These are phyloP conservation scores for Stropharia rugosoannulata DNA, from an alignment of 768 basidiomycete genomes.

Conservation along the genomic window DNA sequence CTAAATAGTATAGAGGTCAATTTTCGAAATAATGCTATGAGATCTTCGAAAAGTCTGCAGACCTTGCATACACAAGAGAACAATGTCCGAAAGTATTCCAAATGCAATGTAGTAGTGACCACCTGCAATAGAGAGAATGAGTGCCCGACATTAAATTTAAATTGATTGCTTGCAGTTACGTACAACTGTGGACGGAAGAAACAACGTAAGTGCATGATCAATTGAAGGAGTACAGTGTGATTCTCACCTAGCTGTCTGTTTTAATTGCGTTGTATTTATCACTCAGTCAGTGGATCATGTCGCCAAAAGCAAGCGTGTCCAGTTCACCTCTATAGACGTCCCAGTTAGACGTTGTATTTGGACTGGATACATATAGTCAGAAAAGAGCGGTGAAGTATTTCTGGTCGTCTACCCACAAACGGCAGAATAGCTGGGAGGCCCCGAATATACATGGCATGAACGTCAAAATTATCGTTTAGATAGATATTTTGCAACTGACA, in stretches of 20 bases:
- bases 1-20: background rate
- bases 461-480: background rate
- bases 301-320: too few species aligned
- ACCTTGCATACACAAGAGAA: constrained; percentile 7
- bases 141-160: background rate
- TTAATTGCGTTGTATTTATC: background rate
- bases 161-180: background rate
- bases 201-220: background rate
- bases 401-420: background rate
- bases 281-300: background rate
- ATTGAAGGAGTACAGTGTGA: too few species aligned
- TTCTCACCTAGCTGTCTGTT: background rate
- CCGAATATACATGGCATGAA: background rate
- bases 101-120: background rate
- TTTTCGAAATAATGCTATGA: background rate
- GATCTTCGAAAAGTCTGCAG: background rate
- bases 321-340: background rate
- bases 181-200: background rate
- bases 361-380: background rate
- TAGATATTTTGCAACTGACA: background rate
- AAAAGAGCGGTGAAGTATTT: background rate
- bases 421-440: constrained; percentile 8
- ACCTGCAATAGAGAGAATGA: background rate
- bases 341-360: background rate
- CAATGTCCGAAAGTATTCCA: background rate